Evolutionary conservation across 202 grass and related monocot genomes (phyloP).

Genomic region (Panicum virgatum): DNA sequence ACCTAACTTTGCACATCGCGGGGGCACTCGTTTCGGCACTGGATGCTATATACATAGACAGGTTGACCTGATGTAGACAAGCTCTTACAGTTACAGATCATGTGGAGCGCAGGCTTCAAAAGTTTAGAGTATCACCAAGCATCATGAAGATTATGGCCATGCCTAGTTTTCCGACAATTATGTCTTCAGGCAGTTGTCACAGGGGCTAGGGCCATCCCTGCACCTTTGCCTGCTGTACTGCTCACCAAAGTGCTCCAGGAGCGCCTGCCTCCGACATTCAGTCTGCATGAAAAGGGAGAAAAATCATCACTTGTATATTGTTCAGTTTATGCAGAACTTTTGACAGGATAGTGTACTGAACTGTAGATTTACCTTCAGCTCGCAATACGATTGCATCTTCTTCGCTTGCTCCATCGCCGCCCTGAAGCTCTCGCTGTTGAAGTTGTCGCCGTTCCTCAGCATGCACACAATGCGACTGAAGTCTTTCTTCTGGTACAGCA

Average conservation of each 20-base stretch:
- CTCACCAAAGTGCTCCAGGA: slow-evolving; percentile 82
- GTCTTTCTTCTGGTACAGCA: slow-evolving; percentile 88
- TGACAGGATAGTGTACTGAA: not conserved
- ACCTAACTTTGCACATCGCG: too few species aligned
- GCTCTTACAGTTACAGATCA: too few species aligned
- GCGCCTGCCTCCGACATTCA: slow-evolving; percentile 77
- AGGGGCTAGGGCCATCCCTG: slow-evolving; percentile 67
- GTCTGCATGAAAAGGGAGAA: slow-evolving; percentile 40
- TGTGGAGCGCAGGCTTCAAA: not conserved
- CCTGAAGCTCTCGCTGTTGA: slow-evolving; percentile 72
- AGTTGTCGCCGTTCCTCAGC: slow-evolving; percentile 54
- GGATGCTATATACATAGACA: not conserved
- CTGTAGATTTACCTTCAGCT: slow-evolving; percentile 67
- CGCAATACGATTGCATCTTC: slow-evolving; percentile 88
- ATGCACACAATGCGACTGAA: slow-evolving; percentile 86
- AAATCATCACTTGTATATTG: not conserved
- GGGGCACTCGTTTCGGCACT: not conserved
- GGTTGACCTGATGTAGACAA: not conserved
- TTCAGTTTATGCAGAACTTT: not conserved
- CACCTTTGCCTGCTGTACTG: slow-evolving; percentile 61
- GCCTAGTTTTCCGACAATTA: not conserved
- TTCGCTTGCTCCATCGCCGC: slow-evolving; percentile 83
- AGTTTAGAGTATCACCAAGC: not conserved
- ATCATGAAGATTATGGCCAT: not conserved
- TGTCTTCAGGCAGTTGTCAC: slow-evolving; percentile 79